Evolutionary conservation across 148 eudicot species (phyloP), one percentile per base, ranked within the genome.

Genomic region (Diospyros lotus): DNA sequence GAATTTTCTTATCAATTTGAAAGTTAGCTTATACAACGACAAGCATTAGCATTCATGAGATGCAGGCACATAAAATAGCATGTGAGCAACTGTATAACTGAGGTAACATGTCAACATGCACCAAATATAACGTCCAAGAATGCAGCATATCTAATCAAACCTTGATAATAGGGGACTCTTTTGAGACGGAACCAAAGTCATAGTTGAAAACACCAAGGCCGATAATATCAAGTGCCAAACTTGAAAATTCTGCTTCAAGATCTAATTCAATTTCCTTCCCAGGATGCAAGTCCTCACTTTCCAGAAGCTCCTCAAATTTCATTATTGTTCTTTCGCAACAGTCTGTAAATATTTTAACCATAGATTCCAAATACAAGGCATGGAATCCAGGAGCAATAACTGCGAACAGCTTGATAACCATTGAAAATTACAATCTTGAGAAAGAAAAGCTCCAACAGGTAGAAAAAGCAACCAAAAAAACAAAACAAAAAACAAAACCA

Each of bases 311-410:
- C 59, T 96, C 98, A 73, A 96, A 83, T 79, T 96, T 96, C 65
- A 75, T 71, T 42, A 79, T 87, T 72, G 92, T 89, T 87, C 86
- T 88, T 75, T 81, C 90, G 64, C 90, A 80, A 82, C 99, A 96
- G 73, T 86, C 81, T 15, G 90, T 84, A 79, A 96, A 96, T 72
- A 91, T 79, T 78, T 81, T 89, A 67, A 82, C 88, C 99, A 96
- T 96, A n/a, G 98, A 87, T 82, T 96, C 97, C 92, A 96, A 78
- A 87, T 91, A 96, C 79, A 89, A 82, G 73, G 98, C 74, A 83
- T 96, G 99, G 73, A 96, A 96, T 58, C 92, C 99, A 70, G 99
- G 98, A 73, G 99, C 94, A 87, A 93, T 89, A 84, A 96, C 99
- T 96, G 97, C 79, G 80, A 75, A 54, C 17, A 14, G 41, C 52